Conservation (phyloP, 2,329 filamentous ascomycete species). For the Hypoxylon sp. region DNA sequence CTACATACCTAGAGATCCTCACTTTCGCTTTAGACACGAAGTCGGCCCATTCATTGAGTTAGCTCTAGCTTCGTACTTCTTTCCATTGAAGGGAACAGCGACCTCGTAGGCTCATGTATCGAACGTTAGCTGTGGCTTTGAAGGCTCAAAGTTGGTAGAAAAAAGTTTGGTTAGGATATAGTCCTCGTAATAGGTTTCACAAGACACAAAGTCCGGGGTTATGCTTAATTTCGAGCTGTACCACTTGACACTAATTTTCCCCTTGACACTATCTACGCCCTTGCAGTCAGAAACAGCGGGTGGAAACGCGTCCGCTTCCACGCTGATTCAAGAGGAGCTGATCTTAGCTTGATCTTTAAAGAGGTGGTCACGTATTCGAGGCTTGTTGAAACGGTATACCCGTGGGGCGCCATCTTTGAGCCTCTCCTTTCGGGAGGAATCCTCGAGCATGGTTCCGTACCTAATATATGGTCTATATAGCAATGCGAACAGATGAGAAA, state of each 20-base stretch:
- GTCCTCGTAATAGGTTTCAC: conserved; percentile 49
- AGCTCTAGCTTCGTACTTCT: conserved; percentile 50
- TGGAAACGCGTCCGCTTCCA: conserved; percentile 53
- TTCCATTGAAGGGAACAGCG: conserved; percentile 52
- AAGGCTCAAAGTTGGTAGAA: conserved; percentile 30
- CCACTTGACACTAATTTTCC: conserved; percentile 40
- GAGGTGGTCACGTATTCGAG: conserved; percentile 56
- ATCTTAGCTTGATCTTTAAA: conserved; percentile 54
- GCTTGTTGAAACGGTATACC: conserved; percentile 53
- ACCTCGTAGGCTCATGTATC: conserved; percentile 55
- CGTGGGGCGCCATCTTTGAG: conserved; percentile 48
- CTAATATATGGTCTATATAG: conserved; percentile 59
- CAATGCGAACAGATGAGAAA: conserved; percentile 61
- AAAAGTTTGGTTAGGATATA: conserved; percentile 32
- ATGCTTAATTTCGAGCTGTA: conserved; percentile 35
- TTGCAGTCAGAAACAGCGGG: conserved; percentile 44
- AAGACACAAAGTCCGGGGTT: conserved; percentile 43
- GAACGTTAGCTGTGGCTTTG: conserved; percentile 25
- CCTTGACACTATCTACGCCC: conserved; percentile 42
- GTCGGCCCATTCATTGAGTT: conserved; percentile 52
- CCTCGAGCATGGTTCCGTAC: conserved; percentile 50
- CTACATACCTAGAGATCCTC: conserved; percentile 47
- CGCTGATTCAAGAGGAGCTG: conserved; percentile 48
- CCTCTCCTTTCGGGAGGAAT: conserved; percentile 50
- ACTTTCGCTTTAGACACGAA: conserved; percentile 55